These are phyloP conservation scores for Ligustrum vulgare DNA, from an alignment of 257 asterid genomes.

Conservation along the genomic window DNA sequence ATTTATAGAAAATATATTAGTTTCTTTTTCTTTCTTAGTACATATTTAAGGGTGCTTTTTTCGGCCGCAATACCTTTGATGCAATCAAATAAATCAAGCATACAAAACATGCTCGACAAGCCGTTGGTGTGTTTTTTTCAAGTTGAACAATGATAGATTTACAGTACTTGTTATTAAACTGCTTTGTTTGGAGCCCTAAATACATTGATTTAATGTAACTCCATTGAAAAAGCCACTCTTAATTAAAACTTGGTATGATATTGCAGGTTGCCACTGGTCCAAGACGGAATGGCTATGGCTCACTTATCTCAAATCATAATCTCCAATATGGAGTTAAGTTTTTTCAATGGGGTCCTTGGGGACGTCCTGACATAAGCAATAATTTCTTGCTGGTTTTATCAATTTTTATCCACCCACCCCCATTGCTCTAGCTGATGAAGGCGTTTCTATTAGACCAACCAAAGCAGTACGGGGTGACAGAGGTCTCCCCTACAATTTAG, in stretches of 20 bases:
- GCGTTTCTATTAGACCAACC: constrained; percentile 79
- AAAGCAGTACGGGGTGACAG: constrained; percentile 99
- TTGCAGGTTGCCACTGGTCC: constrained; percentile 99
- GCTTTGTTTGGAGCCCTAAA: neutral
- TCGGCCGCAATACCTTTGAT: neutral
- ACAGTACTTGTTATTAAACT: neutral
- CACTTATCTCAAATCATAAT: constrained; percentile 94
- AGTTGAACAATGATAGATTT: neutral
- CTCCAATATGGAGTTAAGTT: constrained; percentile 98
- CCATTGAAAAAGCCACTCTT: neutral
- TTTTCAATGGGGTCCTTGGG: constrained; percentile 14
- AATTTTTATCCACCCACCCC: constrained; percentile 58
- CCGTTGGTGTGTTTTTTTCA: neutral
- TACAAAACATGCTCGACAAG: too few relatives aligned
- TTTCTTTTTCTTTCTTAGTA: too few relatives aligned
- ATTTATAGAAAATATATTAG: too few relatives aligned
- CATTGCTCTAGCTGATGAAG: constrained; percentile 93
- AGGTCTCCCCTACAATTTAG: constrained; percentile 79
- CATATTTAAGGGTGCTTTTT: too few relatives aligned
- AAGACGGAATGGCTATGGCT: constrained; percentile 98
- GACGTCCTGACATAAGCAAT: neutral
- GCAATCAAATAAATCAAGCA: too few relatives aligned
- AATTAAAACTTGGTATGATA: constrained; percentile 14
- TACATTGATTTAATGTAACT: neutral
- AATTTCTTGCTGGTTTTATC: neutral